Base-by-base conservation (phyloP, 192 early-diverging fungal genomes). In the Backusella liffmaniae region DNA sequence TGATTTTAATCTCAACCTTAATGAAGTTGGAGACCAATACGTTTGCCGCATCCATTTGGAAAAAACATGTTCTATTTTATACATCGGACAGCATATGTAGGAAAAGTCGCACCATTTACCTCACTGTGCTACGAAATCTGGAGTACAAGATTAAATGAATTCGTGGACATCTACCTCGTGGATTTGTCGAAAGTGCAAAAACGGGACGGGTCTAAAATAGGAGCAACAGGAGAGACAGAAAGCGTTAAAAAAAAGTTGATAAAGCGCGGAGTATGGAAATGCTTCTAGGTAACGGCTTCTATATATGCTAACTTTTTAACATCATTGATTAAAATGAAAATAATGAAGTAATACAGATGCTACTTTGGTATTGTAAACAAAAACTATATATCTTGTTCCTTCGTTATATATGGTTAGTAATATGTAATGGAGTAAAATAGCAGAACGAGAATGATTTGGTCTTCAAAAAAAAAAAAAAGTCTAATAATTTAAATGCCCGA, bases 101-200 rank as follows among this genome's bases (percentile, higher is more conserved):
- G 1, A 49, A 62, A 62, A 62, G 56, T 62, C 10, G 56, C 56
- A 62, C 56, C 56, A 62, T 62, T 62, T 29, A 62, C 9, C 29
- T 62, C 12, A 62, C 9, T 29, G 56, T 62, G 56, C 56, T 62
- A 62, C 56, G 12, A 5, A 5, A 0, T 62, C 23, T 62, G 56
- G 56, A 29, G 56, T 29, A 62, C 56, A 62, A 62, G 1, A 62
- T 62, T 26, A 12, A 59, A 59, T 26, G 53, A 59, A 59, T 59
- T 59, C 23, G n/a, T 53, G 49, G 12, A 53, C 4, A 53, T 21
- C 21, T 59, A 26, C 53, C 53, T 62, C 56, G 56, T 62, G 56
- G 23, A 62, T 53, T 62, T 62, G 56, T 62, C 29, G 23, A 62
- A 62, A 62, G 56, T 62, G 56, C 56, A 62, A 62, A 62, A 62